Evolutionary conservation across 495 filamentous ascomycete genomes (phyloP), one percentile per base, ranked within the genome.

Genomic region (Baudoinia panamericana): DNA sequence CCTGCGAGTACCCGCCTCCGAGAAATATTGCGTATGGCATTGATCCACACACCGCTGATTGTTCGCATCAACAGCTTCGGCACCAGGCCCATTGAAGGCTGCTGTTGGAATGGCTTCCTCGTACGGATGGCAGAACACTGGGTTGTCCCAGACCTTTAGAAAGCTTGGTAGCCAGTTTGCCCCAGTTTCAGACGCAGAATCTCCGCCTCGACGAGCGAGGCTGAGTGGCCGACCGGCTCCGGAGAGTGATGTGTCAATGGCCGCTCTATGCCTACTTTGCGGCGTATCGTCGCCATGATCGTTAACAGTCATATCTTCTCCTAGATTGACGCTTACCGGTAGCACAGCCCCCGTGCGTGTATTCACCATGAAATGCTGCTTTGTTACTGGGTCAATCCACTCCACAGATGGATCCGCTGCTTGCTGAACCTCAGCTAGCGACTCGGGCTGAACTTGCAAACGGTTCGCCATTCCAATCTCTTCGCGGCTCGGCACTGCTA

Each of bases 81-180:
- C 0, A 5, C 30, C 45, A 36, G 35, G 41, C 24, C 48, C 54
- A 8, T 53, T 50, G n/a, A 57, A 44, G 4, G 53, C 53, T 18
- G 60, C 40, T 40, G 58, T 56, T 4, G 60, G 62, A 31, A 82
- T 72, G 3, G 57, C 56, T 20, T 64, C 54, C 51, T 78, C 69
- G 12, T 69, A 57, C 15, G 62, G 53, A 1, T 17, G 23, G 3
- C 30, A n/a, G 55, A 82, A 83, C 6, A 70, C 59, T 4, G 79
- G 75, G 44, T 80, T 82, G 20, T 73, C 52, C 77, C 79, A 82
- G 34, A 60, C 55, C 30, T 59, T 45, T 0, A 67, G 43, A 7
- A 65, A 39, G 7, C 39, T 38, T 8, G 54, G 39, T 6, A 64
- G 31, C 71, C 71, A 76, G 1, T 15, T 16, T 1, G 48, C 13